phyloP scores from a whole-genome alignment of 352 stramenopile species.

The Globisporangium acanthophoron region DNA sequence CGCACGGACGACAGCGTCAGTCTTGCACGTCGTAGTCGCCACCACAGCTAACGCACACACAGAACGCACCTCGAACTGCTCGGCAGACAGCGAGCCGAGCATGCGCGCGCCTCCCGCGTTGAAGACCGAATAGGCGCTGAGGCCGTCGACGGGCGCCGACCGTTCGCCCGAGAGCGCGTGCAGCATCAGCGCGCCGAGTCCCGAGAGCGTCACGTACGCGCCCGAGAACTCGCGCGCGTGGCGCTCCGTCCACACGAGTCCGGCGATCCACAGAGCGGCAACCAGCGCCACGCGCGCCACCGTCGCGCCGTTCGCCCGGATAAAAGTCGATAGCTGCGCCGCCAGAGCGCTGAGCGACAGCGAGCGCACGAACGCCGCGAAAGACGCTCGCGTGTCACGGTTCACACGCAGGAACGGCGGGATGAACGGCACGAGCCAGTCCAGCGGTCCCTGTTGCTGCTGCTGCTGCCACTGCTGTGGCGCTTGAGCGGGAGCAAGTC shows the following conservation, averaged over 20 bases:
- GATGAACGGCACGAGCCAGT: slow-evolving; percentile 82
- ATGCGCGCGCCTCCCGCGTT: slow-evolving; percentile 64
- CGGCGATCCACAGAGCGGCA: slow-evolving; percentile 31
- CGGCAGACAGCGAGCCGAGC: slow-evolving; percentile 71
- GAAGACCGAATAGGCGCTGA: slow-evolving; percentile 84
- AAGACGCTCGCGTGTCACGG: slow-evolving; percentile 51
- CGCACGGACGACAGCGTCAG: background rate
- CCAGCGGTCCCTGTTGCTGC: slow-evolving; percentile 31
- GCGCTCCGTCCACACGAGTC: slow-evolving; percentile 40
- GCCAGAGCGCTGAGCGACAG: slow-evolving; percentile 13
- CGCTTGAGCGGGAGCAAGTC: background rate
- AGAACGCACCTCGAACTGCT: slow-evolving; percentile 73
- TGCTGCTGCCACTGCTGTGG: slow-evolving; percentile 5
- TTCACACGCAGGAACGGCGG: slow-evolving; percentile 77
- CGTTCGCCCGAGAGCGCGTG: slow-evolving; percentile 29
- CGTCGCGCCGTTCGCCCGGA: slow-evolving; percentile 20
- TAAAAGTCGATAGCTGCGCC: slow-evolving; percentile 9
- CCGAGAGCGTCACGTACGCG: slow-evolving; percentile 59
- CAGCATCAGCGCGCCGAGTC: slow-evolving; percentile 30
- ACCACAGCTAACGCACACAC: background rate
- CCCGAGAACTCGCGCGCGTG: slow-evolving; percentile 47
- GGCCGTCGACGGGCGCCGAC: slow-evolving; percentile 10
- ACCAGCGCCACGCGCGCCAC: slow-evolving; percentile 13
- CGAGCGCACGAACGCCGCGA: slow-evolving; percentile 32
- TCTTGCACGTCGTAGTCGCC: background rate